phyloP scores from a whole-genome alignment of 1,284 basidiomycete species.

The Agroathelia rolfsii region DNA sequence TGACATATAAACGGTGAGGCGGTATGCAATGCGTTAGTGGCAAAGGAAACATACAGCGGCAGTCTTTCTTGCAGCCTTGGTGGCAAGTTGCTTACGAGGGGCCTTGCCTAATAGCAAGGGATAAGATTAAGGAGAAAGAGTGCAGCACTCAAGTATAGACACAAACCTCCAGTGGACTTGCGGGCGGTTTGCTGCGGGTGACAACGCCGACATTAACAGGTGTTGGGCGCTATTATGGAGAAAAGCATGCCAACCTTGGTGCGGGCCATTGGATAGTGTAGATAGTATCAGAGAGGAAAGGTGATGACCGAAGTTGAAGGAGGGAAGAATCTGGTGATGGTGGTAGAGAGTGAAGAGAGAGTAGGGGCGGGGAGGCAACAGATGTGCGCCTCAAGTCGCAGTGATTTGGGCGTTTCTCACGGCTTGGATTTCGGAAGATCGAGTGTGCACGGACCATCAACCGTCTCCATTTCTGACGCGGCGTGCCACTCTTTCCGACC shows the following conservation, averaged over 20 bases:
- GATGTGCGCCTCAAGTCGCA: too few species aligned
- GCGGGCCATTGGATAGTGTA: constrained; percentile 53
- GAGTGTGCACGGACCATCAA: too few species aligned
- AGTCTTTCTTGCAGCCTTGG: constrained; percentile 84
- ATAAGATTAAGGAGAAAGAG: constrained; percentile 12
- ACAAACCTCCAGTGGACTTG: constrained; percentile 71
- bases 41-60: constrained; percentile 45
- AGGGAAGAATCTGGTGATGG: constrained; percentile 30
- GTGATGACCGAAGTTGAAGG: constrained; percentile 19
- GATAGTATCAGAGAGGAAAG: constrained; percentile 15
- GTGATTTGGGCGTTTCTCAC: too few species aligned
- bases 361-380: too few species aligned
- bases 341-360: constrained; percentile 27
- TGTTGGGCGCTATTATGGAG: constrained; percentile 7
- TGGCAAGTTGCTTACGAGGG: constrained; percentile 84
- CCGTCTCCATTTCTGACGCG: too few species aligned
- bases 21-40: constrained; percentile 10
- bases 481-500: too few species aligned
- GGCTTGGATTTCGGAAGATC: too few species aligned
- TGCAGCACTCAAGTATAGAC: constrained; percentile 12
- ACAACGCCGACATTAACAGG: constrained; percentile 22
- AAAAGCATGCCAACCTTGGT: constrained; percentile 46
- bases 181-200: constrained; percentile 65
- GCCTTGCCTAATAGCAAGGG: constrained; percentile 54
- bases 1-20: constrained; percentile 8